Evolutionary conservation across 441 rosid genomes (phyloP).

Genomic region (Aquilaria agallochum): DNA sequence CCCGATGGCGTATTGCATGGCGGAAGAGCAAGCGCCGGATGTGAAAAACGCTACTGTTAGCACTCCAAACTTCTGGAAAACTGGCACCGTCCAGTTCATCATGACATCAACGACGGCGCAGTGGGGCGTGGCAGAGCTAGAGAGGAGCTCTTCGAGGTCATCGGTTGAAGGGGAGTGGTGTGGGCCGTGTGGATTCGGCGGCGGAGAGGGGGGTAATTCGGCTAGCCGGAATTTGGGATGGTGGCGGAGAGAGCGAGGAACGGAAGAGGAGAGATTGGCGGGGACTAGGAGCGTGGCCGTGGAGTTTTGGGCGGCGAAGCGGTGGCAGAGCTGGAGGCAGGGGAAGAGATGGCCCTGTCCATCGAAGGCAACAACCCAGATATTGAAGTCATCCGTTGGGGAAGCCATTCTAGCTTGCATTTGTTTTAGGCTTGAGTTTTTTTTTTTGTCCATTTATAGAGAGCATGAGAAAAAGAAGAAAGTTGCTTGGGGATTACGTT

Average conservation of each 20-base stretch:
- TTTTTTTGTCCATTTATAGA: no score
- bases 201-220: conserved; percentile 15
- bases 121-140: conserved; percentile 14
- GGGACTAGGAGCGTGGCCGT: conserved; percentile 28
- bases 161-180: conserved; percentile 17
- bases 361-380: conserved; percentile 36
- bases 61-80: conserved; percentile 25
- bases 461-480: no score
- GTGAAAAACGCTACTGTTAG: conserved; percentile 45
- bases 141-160: conserved; percentile 22
- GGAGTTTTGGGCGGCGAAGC: conserved; percentile 28
- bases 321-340: conserved; percentile 42
- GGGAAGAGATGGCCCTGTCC: conserved; percentile 61
- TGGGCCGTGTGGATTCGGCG: conserved; percentile 16
- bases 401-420: no score
- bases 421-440: no score
- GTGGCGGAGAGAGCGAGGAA: conserved; percentile 28
- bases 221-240: conserved; percentile 23
- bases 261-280: conserved; percentile 31
- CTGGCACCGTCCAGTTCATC: conserved; percentile 33
- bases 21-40: conserved; percentile 49
- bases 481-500: no score
- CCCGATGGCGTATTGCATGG: conserved; percentile 46
- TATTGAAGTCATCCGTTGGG: conserved; percentile 13
- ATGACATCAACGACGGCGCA: conserved; percentile 46